Base-by-base conservation (phyloP, 352 stramenopile species). In the Lagenidium giganteum region DNA sequence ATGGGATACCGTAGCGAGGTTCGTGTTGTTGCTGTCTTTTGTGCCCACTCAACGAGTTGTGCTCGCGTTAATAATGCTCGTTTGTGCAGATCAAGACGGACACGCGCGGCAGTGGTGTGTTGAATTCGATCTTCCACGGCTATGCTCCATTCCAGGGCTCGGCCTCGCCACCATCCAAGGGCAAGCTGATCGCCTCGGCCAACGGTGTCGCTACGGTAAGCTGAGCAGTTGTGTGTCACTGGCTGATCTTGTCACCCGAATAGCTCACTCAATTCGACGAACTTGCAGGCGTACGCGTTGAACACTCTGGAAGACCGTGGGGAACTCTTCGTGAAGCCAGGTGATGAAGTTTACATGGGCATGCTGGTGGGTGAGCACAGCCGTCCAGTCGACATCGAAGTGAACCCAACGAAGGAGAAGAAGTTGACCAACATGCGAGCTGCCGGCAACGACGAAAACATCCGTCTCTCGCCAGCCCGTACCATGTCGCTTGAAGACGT, bases 361-460 rank as follows among this genome's bases (percentile, higher is more conserved):
- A 99, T 99, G 96, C 90, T 99, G 13, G 85, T 99, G 34, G 96
- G 96, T 18, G 95, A 99, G 70, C 90, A 98, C 69, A 96, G 93
- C 74, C 93, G 88, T 21, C 65, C 77, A 33, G 92, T 73, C 42
- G 96, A 99, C 60, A 78, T 99, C 30, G 95, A 99, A 57, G 95
- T 99, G 18, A 99, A 98, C 76, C 85, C 95, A n/a, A 96, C 96
- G 21, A 93, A 95, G 54, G 87, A 96, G 46, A 99, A 99, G 77
- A 97, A 96, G 60, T 67, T 96, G 9, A 96, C 77, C 18, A 99
- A 99, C 67, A 97, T 99, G 74, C 78, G 96, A 41, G 96, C 95
- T 1, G 70, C 92, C 13, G 76, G 77, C 30, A 96, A 74, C 60
- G 96, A 99, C 47, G 96, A 99, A 65, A 97, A 97, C 58, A 61